phyloP scores from a whole-genome alignment of 257 asterid species.

The Orobanche coerulescens region DNA sequence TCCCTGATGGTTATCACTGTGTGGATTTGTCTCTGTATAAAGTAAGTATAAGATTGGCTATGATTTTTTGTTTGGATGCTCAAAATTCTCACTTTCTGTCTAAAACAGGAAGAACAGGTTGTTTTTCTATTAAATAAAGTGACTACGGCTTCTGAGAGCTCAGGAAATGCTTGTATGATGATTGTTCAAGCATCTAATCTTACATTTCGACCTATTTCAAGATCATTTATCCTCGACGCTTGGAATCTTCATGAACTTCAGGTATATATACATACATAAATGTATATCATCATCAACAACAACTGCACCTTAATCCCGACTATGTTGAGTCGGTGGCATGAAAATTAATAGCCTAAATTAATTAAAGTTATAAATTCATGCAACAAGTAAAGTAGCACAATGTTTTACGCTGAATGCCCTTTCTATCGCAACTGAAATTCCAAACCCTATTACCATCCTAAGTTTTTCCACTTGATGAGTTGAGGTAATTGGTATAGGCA shows the following conservation, averaged over 20 bases:
- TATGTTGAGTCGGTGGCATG: too few relatives aligned
- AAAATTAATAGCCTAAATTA: too few relatives aligned
- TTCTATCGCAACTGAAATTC: too few relatives aligned
- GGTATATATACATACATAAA: slow-evolving; percentile 29
- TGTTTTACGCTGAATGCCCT: too few relatives aligned
- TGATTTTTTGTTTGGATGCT: slow-evolving; percentile 22
- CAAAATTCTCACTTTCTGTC: slow-evolving; percentile 25
- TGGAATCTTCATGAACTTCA: slow-evolving; percentile 59
- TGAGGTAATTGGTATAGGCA: too few relatives aligned
- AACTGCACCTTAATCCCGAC: too few relatives aligned
- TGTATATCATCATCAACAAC: too few relatives aligned
- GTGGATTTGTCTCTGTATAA: slow-evolving; percentile 77
- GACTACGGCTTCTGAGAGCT: slow-evolving; percentile 48
- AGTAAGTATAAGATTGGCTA: slow-evolving; percentile 33
- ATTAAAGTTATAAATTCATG: too few relatives aligned
- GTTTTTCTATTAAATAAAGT: slow-evolving; percentile 59
- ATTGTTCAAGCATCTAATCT: slow-evolving; percentile 56
- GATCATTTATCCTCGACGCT: slow-evolving; percentile 32
- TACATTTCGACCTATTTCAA: slow-evolving; percentile 62
- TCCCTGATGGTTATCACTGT: slow-evolving; percentile 76
- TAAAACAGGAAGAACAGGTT: slow-evolving; percentile 75
- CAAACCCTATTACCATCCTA: too few relatives aligned
- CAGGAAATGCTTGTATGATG: slow-evolving; percentile 79
- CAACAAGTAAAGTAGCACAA: too few relatives aligned
- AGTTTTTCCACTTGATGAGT: too few relatives aligned